Base-by-base conservation (phyloP, 2,329 filamentous ascomycete genomes). In the Chlorencoelia australis region DNA sequence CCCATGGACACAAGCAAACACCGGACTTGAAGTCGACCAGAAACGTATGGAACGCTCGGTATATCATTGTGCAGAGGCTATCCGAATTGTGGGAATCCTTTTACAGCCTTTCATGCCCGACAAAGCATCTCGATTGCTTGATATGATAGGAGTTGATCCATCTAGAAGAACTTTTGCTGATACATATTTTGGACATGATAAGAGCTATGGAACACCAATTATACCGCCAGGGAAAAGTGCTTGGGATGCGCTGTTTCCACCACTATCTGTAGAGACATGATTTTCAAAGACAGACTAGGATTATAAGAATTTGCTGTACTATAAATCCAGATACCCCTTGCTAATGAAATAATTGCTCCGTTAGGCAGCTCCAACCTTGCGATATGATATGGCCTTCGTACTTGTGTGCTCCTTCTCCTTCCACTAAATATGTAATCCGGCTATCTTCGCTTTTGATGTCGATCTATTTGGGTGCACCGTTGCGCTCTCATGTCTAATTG, bases 21-120 rank as follows among this genome's bases (percentile, higher is more conserved):
- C 57, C 2, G 47, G 53, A 2, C 14, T 10, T 10, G 9, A 20
- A 19, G 11, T 19, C 8, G 33, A 38, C 15, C 27, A 22, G 19
- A 16, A 33, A 15, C 17, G 14, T 7, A 21, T 79, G 11, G 63
- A 79, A 45, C 65, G 68, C 48, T 69, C 72, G 24, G 67, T 98
- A 18, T 95, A 75, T 57, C 68, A 81, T 28, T 67, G 69, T 28
- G 73, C 79, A 7, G 91, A 98, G 60, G 73, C 81, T 4, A 57
- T 95, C 30, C 80, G 91, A 24, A 74, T 95, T 16, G 66, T 69
- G 1, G 85, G 79, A 10, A 94, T 98, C 48, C 65, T 96, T 30
- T 64, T 98, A 29, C 88, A 94, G 58, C 87, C 91, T 1, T 84
- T 88, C 53, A 94, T 98, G 71, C 91, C 91, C 0, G 67, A 64